Base-by-base conservation (phyloP, 2,329 filamentous ascomycete species). In the Verticillium dahliae region DNA sequence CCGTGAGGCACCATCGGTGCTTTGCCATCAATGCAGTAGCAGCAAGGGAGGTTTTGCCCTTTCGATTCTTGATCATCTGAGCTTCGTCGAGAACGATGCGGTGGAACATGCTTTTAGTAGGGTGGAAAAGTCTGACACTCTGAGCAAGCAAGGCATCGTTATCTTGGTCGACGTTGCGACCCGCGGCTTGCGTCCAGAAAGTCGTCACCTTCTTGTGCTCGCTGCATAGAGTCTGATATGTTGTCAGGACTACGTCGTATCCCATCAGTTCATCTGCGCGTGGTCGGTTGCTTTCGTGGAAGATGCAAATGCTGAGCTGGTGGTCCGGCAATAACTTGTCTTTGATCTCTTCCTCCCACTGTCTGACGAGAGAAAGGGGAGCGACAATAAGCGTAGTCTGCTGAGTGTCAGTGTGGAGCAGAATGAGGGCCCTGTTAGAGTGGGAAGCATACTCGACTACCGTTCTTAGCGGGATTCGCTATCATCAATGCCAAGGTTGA, bases 301-400 rank as follows among this genome's bases (percentile, higher is more conserved):
- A 84, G 37, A 92, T 81, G 66, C 85, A 86, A 1, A 91, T 86
- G 0, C 79, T 85, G 14, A 96, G 75, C 37, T 79, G 77, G 69
- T 90, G 79, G 0, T 76, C 75, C 0, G 74, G 66, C 63, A 86
- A 86, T 39, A 95, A 74, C 73, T 93, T 92, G 41, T 81, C 83
- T 62, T 80, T 73, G 56, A 97, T 91, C 72, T 97, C 92, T 57
- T 87, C 83, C 69, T 90, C 86, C 92, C 92, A 97, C 71, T 97
- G 92, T 15, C 87, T 85, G 72, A 96, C 84, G 15, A 97, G 78
- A 3, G 91, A 88, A 11, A 96, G 86, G 0, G 92, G 92, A 0
- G 89, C 90, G 57, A 96, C 81, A 57, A 97, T 91, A 31, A 97
- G 77, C n/a, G 88, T 95, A 0, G 92, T 92, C 78, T 91, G 59